phyloP scores from a whole-genome alignment of 1,284 basidiomycete genomes.

The Boletus smithii region DNA sequence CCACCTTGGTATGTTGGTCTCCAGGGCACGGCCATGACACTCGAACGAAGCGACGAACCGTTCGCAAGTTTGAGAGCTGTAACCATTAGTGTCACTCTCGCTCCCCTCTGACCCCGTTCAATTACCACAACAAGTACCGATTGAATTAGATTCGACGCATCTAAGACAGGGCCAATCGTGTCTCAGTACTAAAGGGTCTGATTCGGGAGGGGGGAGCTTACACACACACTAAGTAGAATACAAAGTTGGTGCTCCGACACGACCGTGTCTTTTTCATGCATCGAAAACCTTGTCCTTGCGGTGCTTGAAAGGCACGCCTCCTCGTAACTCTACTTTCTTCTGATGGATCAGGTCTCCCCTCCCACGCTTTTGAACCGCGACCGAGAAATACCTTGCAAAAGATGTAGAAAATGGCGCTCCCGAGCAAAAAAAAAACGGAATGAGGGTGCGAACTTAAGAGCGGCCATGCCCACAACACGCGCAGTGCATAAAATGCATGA shows the following conservation, averaged over 20 bases:
- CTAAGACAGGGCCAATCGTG: too few relatives aligned
- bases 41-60: too few relatives aligned
- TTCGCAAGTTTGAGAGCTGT: too few relatives aligned
- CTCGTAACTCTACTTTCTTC: constrained; percentile 17
- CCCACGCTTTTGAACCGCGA: constrained; percentile 22
- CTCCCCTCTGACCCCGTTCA: too few relatives aligned
- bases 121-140: constrained; percentile 1
- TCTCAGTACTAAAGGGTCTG: too few relatives aligned
- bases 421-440: constrained; percentile 18
- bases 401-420: constrained; percentile 22
- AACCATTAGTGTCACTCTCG: too few relatives aligned
- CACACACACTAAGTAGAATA: not conserved
- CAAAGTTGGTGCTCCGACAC: constrained; percentile 1
- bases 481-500: constrained; percentile 4
- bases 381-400: constrained; percentile 4
- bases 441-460: constrained; percentile 22
- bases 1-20: too few relatives aligned
- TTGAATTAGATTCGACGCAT: constrained; percentile 18
- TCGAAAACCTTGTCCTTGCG: constrained; percentile 32
- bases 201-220: too few relatives aligned
- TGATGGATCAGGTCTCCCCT: constrained; percentile 19
- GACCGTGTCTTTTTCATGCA: constrained; percentile 1
- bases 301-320: constrained; percentile 27
- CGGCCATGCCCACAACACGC: constrained; percentile 32
- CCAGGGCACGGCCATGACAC: too few relatives aligned